These are phyloP conservation scores for Whalleya microplaca DNA, from an alignment of 2,329 filamentous ascomycete genomes.

Conservation along the genomic window DNA sequence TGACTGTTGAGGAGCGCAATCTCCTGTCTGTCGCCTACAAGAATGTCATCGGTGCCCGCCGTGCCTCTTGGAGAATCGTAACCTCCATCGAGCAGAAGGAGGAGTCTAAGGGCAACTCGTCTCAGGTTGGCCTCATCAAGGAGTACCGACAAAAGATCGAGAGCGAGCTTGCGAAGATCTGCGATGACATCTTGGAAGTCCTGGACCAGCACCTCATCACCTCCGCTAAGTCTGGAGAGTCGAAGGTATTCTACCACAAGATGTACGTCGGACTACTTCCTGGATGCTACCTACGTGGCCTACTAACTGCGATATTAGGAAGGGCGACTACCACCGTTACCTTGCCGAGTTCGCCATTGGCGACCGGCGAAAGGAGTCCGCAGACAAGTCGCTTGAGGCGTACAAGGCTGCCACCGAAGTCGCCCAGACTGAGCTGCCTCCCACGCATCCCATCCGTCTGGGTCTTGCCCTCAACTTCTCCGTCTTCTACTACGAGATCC, in stretches of 20 bases:
- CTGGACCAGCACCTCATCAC: conserved; percentile 93
- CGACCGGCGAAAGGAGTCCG: conserved; percentile 92
- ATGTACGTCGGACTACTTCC: conserved; percentile 64
- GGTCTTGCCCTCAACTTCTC: conserved; percentile 95
- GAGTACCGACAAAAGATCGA: conserved; percentile 99
- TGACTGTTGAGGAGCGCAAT: conserved; percentile 94
- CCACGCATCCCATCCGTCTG: conserved; percentile 91
- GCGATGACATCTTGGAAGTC: conserved; percentile 94
- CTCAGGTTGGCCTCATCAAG: conserved; percentile 90
- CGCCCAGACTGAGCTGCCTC: conserved; percentile 84
- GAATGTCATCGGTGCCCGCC: conserved; percentile 96
- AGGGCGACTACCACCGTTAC: conserved; percentile 99
- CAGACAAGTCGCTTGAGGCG: conserved; percentile 92
- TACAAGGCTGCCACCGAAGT: conserved; percentile 96
- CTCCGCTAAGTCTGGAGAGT: conserved; percentile 92
- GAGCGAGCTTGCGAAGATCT: conserved; percentile 94
- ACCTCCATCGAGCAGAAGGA: conserved; percentile 99
- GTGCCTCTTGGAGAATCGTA: conserved; percentile 97
- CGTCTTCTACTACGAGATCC: conserved; percentile 99
- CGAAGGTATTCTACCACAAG: conserved; percentile 99
- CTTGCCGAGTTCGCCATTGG: conserved; percentile 95
- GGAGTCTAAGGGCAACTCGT: conserved; percentile 96
- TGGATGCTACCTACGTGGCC: conserved; percentile 10
- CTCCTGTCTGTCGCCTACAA: conserved; percentile 98
- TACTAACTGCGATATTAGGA: conserved; percentile 62